Evolutionary conservation across 495 filamentous ascomycete species (phyloP), one percentile per base, ranked within the genome.

Genomic region (Penicillium bovifimosum): DNA sequence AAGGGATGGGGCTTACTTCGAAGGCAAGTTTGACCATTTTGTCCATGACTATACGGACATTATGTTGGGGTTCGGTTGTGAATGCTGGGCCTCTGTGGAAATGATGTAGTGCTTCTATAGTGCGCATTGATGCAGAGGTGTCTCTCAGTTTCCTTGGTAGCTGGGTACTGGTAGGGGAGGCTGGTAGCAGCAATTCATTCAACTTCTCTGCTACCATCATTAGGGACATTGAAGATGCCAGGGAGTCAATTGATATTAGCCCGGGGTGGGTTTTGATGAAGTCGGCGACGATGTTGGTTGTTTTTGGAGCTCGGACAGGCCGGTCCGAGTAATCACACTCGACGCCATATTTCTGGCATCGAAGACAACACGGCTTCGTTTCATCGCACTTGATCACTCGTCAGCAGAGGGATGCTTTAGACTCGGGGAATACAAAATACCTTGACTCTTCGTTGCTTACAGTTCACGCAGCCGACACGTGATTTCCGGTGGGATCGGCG

Each of bases 381-480:
- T 78, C 76, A 47, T 79, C 76, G 41, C 76, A 78, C 76, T 79
- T 41, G 11, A 16, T 1, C 16, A 3, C 2, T 28, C 36, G 39
- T 31, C 45, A 50, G 44, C 16, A 50, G 5, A 24, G 16, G 10
- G 5, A 17, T 28, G 24, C n/a, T 9, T 41, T 27, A 3, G 7
- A 9, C 34, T 27, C 9, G 20, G 31, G 9, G 27, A 20, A 16
- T 29, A 39, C 32, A 14, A 56, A 40, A 17, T 68, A 78, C 75
- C 66, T 79, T 79, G 41, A 79, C 63, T 52, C 68, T 63, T 32
- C 75, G 62, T 26, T 72, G 65, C 55, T 78, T 79, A 57, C 76
- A 79, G 50, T 72, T 74, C 34, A 60, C 56, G 52, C 76, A 78
- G 14, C 76, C 75, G 41, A 41, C 62, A 24, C 74, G 70, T 26